Conservation (phyloP, 2,329 filamentous ascomycete genomes). For the Tolypocladium album region DNA sequence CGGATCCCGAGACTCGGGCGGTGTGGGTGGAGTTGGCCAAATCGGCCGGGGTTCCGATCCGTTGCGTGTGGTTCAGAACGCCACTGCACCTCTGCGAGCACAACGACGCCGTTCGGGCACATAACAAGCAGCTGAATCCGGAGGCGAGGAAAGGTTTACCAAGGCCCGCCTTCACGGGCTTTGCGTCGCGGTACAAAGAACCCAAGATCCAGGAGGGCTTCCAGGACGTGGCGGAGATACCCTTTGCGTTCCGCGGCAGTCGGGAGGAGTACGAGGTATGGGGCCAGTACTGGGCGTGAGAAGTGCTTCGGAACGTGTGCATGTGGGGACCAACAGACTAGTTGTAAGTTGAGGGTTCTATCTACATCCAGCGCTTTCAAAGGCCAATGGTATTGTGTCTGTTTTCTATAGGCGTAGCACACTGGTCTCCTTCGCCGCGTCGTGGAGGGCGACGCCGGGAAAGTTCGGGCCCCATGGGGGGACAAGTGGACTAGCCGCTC, state of each 20-base stretch:
- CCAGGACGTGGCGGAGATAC: conserved; percentile 61
- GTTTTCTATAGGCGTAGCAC: not conserved
- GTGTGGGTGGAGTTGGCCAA: conserved; percentile 69
- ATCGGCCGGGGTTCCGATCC: conserved; percentile 61
- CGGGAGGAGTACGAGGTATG: conserved; percentile 60
- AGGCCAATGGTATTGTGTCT: not conserved
- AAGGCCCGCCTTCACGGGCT: conserved; percentile 69
- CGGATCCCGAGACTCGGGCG: conserved; percentile 65
- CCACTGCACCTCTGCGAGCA: conserved; percentile 62
- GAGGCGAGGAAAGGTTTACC: conserved; percentile 68
- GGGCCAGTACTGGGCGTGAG: conserved; percentile 65
- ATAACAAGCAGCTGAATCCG: conserved; percentile 66
- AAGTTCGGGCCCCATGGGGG: not conserved
- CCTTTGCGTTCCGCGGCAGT: conserved; percentile 66
- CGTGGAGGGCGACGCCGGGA: not conserved
- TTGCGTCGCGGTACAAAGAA: conserved; percentile 59
- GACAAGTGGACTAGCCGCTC: not conserved
- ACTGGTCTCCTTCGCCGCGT: not conserved
- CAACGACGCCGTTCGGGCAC: conserved; percentile 74
- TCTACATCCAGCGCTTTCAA: not conserved
- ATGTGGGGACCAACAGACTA: not conserved
- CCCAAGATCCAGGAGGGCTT: conserved; percentile 73
- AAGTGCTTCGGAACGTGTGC: not conserved
- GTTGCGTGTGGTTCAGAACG: conserved; percentile 78
- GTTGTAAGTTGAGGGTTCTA: not conserved